Base-by-base conservation (phyloP, 2,329 filamentous ascomycete species). In the Elsinoe ampelina region DNA sequence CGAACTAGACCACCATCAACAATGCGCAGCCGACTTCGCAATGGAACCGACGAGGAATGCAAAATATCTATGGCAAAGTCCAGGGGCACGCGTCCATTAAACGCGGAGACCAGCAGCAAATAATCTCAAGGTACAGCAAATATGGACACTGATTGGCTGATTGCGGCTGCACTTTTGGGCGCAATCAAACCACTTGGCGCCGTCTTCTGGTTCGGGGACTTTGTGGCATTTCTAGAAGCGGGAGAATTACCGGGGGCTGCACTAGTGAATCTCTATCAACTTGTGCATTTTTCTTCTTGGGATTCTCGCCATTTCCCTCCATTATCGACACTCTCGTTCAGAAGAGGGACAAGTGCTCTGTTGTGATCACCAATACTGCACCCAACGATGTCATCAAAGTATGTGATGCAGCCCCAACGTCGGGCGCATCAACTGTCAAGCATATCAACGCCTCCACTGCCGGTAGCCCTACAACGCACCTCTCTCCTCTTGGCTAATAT, bases 61-160 rank as follows among this genome's bases (percentile, higher is more conserved):
- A 35, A 26, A 38, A 39, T 38, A 15, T 15, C 12, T 34, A 26
- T 32, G n/a, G 36, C 35, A 50, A n/a, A 50, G 19, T 50, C 35
- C 38, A 52, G 48, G 48, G 48, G 48, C 20, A 34, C 32, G 48
- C 48, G 48, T 45, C 17, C 32, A 20, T 39, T 39, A 39, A 50
- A 35, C 48, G 48, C 48, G 45, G 32, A n/a, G 26, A 34, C 30
- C 20, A 52, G 17, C 48, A 52, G 48, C 48, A 52, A 39, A 17
- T 36, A 38, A 52, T 39, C 36, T 52, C 35, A 19, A 32, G 47
- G 10, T 15, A 7, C 47, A 34, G 32, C 19, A 30, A 10, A 32
- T 11, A 15, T 39, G 15, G 32, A n/a, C 17, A 19, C 15, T 39
- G 26, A 35, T 35, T 52, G 26, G 48, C 26, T 52, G 17, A 26